Evolutionary conservation across 148 eudicot species (phyloP), one percentile per base, ranked within the genome.

Genomic region (Limonium bicolor): DNA sequence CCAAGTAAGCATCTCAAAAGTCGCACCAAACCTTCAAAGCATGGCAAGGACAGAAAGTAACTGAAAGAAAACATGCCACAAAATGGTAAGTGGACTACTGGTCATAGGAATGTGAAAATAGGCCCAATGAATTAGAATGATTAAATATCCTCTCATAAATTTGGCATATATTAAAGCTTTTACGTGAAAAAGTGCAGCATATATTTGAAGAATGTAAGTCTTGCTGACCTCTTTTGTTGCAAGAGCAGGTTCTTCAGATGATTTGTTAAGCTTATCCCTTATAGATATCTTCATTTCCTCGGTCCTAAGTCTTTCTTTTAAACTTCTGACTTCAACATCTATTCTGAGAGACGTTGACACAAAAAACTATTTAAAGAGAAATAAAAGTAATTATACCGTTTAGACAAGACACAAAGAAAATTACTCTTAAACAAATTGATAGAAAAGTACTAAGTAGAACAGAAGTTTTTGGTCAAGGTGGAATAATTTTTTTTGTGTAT

Each of bases 241-340:
- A 18, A 30, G 29, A 27, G 28, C 54, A 36, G 17, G 20, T 44
- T 49, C 53, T 41, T 65, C 66, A 25, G 53, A 67, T 34, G 48
- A 51, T 15, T 38, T 27, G 28, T 52, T 61, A 39, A 47, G 51
- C 20, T 43, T 56, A 30, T 67, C 64, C 23, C 40, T 36, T 33
- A 28, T 14, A 22, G 53, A 58, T 50, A 37, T 58, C 50, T 53
- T 16, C 41, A 15, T 33, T 35, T 64, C 65, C 56, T 48, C n/a
- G n/a, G n/a, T 34, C 20, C 37, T 51, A 19, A 82, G 58, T 27
- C 58, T 59, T 41, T 26, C 57, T 36, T 60, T 59, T 43, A 78
- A 66, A 5, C 54, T 53, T 38, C 72, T 61, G 59, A 74, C 63
- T 63, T 78, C 77, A 54, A 62, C 48, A 64, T 82, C 86, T 78